Evolutionary conservation across 2,329 filamentous ascomycete species (phyloP).

Genomic region (Sphaerulina musiva): DNA sequence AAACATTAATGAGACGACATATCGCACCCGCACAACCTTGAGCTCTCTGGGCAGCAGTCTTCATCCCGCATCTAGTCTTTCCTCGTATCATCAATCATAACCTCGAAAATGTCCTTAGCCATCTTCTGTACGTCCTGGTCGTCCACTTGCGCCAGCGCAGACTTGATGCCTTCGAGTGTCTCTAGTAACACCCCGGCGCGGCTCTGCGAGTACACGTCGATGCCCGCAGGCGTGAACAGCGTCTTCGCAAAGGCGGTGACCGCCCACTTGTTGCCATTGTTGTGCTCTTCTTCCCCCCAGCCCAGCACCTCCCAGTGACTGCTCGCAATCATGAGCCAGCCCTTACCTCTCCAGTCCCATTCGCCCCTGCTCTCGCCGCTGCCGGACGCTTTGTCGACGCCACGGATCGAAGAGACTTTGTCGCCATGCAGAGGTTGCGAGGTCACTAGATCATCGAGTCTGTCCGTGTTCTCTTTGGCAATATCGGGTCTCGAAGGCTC

Average conservation of each 20-base stretch:
- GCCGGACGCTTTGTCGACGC: slow-evolving; percentile 53
- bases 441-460: slow-evolving; percentile 65
- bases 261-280: slow-evolving; percentile 51
- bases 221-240: slow-evolving; percentile 71
- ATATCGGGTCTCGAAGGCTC: slow-evolving; percentile 31
- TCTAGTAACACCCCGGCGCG: slow-evolving; percentile 54
- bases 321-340: slow-evolving; percentile 63
- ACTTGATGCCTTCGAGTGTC: slow-evolving; percentile 52
- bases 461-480: slow-evolving; percentile 36
- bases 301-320: slow-evolving; percentile 78
- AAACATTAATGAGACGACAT: neutral
- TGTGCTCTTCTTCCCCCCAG: slow-evolving; percentile 54
- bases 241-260: slow-evolving; percentile 83
- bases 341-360: slow-evolving; percentile 75
- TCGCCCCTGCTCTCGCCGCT: slow-evolving; percentile 33
- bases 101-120: slow-evolving; percentile 44
- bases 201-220: slow-evolving; percentile 69
- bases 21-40: neutral
- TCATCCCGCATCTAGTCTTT: slow-evolving; percentile 11
- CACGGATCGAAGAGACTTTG: slow-evolving; percentile 55
- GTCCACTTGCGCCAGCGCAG: slow-evolving; percentile 48
- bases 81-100: slow-evolving; percentile 33
- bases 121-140: slow-evolving; percentile 50
- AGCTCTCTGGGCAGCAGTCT: neutral
- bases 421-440: slow-evolving; percentile 53